Evolutionary conservation across 2,329 filamentous ascomycete genomes (phyloP), one percentile per base, ranked within the genome.

Genomic region (Ilyonectria robusta): DNA sequence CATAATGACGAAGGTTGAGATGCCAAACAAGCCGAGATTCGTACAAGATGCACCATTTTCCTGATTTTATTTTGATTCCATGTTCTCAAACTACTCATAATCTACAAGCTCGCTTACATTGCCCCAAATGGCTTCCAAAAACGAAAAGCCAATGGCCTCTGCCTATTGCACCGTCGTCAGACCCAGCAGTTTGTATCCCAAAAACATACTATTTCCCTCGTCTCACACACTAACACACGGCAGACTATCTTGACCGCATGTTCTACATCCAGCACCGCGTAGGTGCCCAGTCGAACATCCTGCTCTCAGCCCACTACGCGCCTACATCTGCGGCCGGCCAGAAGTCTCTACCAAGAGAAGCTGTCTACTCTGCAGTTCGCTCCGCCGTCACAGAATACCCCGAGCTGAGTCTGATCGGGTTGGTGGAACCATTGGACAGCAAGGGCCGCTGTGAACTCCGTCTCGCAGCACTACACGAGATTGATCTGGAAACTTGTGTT

Each of bases 251-350:
- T 9, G 68, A 73, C 8, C 70, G 64, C 37, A 71, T 67, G 40
- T 72, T 69, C 48, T 72, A 72, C 21, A 21, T 72, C 2, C 56
- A 72, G n/a, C 64, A 71, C 57, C 62, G 66, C 4, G 35, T 73
- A 13, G 71, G 71, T 10, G 67, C 56, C 1, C 69, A 69, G 40
- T 60, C 70, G 2, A 73, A 73, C 15, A 44, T 72, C 21, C n/a
- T 73, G 3, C 29, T 71, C n/a, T 72, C 71, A 1, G 71, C 71
- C 2, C 71, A 60, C 21, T 73, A 73, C 31, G 35, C 53, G 26
- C 48, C 60, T 21, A 15, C 35, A 6, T 15, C 37, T 2, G 10
- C 10, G 13, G 13, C 29, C 2, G 31, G n/a, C 4, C 35, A 37
- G 6, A 21, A n/a, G 7, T 26, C 9, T 7, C 46, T 69, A 6